Percentiles rank a stretch among this genome's conserved stretches.
Conservation (phyloP, 257 asterid species). For the Asclepias syriaca region DNA sequence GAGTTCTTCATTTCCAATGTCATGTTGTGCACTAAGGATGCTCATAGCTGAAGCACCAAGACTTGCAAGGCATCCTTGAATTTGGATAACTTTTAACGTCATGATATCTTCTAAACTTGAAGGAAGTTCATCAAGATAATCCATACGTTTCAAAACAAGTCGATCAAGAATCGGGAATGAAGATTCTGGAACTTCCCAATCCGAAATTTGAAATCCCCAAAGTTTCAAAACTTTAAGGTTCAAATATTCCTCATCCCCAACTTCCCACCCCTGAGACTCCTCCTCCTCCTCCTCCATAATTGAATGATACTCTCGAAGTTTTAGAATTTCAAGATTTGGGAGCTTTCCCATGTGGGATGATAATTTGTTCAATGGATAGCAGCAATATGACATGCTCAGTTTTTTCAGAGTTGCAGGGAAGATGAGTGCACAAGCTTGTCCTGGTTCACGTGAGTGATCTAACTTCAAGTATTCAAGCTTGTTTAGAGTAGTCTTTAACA, state of each 20-base stretch:
- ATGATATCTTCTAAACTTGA: background rate
- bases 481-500: background rate
- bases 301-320: background rate
- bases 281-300: background rate
- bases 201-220: background rate
- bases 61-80: background rate
- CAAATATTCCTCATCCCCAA: background rate
- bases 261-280: background rate
- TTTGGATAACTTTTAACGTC: background rate
- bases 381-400: background rate
- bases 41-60: background rate
- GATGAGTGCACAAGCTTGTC: background rate
- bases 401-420: background rate
- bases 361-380: background rate
- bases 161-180: background rate
- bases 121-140: background rate
- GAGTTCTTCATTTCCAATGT: background rate
- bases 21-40: background rate
- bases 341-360: background rate
- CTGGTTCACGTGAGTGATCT: too few relatives aligned
- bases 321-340: background rate
- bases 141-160: background rate
- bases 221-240: background rate
- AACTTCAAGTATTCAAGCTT: background rate
- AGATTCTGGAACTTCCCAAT: background rate